Evolutionary conservation across 1,139 yeast species (phyloP).

Genomic region (Williopsis jadinii): DNA sequence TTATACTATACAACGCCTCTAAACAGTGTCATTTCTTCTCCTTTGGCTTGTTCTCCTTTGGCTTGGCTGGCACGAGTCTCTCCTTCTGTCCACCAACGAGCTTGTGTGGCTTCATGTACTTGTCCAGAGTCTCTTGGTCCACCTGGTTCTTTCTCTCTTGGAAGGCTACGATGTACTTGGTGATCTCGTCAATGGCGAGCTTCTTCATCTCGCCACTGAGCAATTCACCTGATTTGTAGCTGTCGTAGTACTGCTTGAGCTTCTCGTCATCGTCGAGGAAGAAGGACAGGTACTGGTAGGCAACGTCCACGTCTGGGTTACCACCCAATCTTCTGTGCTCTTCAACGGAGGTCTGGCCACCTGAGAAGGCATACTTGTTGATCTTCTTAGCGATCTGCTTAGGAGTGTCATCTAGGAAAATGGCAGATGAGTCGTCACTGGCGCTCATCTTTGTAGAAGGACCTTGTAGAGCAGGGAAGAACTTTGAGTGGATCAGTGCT

Average conservation of each 20-base stretch:
- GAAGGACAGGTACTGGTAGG: slow-evolving; percentile 87
- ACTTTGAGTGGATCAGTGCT: slow-evolving; percentile 85
- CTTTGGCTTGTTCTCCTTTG: slow-evolving; percentile 23
- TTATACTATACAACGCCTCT: too few relatives aligned
- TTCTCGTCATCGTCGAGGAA: slow-evolving; percentile 84
- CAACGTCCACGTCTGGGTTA: slow-evolving; percentile 91
- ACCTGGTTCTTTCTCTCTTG: slow-evolving; percentile 71
- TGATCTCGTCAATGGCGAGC: slow-evolving; percentile 73
- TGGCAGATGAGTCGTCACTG: slow-evolving; percentile 74
- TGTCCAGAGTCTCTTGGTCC: slow-evolving; percentile 56
- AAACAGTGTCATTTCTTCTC: background rate
- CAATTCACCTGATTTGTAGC: slow-evolving; percentile 74
- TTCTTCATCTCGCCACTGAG: slow-evolving; percentile 93
- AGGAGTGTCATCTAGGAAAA: slow-evolving; percentile 92
- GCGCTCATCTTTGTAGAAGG: slow-evolving; percentile 97
- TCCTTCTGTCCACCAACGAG: slow-evolving; percentile 67
- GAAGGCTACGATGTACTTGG: slow-evolving; percentile 70
- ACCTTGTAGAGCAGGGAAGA: slow-evolving; percentile 98
- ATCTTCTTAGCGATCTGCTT: slow-evolving; percentile 90
- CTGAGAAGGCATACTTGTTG: slow-evolving; percentile 94
- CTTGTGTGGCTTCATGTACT: slow-evolving; percentile 82
- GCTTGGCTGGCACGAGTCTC: slow-evolving; percentile 63
- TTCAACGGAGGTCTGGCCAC: slow-evolving; percentile 83
- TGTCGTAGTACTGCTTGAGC: slow-evolving; percentile 52
- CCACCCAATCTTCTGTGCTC: slow-evolving; percentile 91